These are phyloP conservation scores for Acanthamoeba healyi DNA, from an alignment of 208 protist species.

Conservation along the genomic window DNA sequence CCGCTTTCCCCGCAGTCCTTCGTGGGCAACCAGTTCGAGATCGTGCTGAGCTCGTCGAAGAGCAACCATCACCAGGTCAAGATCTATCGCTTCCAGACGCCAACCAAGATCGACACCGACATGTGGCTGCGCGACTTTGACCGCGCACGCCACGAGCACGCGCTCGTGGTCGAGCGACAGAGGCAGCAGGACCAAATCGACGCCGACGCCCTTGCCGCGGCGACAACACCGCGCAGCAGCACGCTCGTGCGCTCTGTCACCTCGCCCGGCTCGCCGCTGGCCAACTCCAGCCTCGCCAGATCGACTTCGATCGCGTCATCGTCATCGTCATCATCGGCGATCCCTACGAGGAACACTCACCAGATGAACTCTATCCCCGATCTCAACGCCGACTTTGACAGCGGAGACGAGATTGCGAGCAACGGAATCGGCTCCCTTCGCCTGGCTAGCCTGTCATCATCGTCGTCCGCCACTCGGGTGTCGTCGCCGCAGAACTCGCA, in stretches of 20 bases:
- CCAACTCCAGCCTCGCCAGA: not conserved
- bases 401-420: not conserved
- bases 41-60: not conserved
- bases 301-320: not conserved
- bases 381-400: not conserved
- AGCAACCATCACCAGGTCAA: slow-evolving; percentile 17
- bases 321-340: not conserved
- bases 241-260: not conserved
- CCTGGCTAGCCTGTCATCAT: not conserved
- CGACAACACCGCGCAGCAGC: not conserved
- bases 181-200: not conserved
- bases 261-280: not conserved
- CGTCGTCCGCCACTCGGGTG: not conserved
- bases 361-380: not conserved
- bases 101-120: slow-evolving; percentile 6
- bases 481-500: not conserved
- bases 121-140: slow-evolving; percentile 38
- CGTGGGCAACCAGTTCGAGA: slow-evolving; percentile 26
- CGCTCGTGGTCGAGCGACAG: not conserved
- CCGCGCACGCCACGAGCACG: not conserved
- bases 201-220: not conserved
- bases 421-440: not conserved
- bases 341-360: not conserved
- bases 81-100: slow-evolving; percentile 19
- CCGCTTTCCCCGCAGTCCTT: not conserved